Conservation (phyloP, 1,139 yeast genomes). For the Entelexis paramagnoliae region DNA sequence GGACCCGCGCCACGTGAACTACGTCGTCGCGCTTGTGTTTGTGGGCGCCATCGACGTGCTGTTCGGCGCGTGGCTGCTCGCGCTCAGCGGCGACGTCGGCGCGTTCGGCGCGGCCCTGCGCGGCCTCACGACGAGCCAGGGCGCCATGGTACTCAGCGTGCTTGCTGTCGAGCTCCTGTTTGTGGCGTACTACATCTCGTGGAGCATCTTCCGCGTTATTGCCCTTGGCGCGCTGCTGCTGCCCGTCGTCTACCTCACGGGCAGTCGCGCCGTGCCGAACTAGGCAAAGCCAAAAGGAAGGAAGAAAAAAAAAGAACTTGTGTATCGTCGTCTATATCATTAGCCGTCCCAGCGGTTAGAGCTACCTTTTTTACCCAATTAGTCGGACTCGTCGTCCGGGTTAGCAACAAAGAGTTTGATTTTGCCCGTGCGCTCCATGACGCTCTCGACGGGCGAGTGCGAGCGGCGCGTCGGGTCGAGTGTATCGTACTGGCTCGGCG, state of each 20-base stretch:
- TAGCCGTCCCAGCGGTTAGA: too few relatives aligned
- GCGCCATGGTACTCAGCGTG: slow-evolving; percentile 20
- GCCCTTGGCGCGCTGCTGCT: slow-evolving; percentile 43
- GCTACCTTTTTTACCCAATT: neutral
- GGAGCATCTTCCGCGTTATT: slow-evolving; percentile 62
- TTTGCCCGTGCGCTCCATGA: slow-evolving; percentile 35
- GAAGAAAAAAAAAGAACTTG: too few relatives aligned
- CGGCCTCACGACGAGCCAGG: slow-evolving; percentile 5
- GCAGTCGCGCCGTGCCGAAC: slow-evolving; percentile 1
- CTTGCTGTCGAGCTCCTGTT: slow-evolving; percentile 45
- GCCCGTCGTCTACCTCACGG: slow-evolving; percentile 37
- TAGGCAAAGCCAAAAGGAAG: too few relatives aligned
- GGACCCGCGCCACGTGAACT: slow-evolving; percentile 47
- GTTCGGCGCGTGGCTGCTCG: slow-evolving; percentile 25
- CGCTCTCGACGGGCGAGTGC: slow-evolving; percentile 25
- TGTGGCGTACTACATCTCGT: slow-evolving; percentile 56
- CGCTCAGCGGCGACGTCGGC: slow-evolving; percentile 26
- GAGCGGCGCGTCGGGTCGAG: slow-evolving; percentile 14
- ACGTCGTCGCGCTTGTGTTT: slow-evolving; percentile 47
- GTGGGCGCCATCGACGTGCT: slow-evolving; percentile 39
- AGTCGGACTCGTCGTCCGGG: slow-evolving; percentile 40
- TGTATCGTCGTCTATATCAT: too few relatives aligned
- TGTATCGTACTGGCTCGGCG: neutral
- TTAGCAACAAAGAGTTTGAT: slow-evolving; percentile 56
- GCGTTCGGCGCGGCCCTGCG: slow-evolving; percentile 11